Evolutionary conservation across 1,139 yeast species (phyloP), one percentile per base, ranked within the genome.

Genomic region (Candida freyschussii): DNA sequence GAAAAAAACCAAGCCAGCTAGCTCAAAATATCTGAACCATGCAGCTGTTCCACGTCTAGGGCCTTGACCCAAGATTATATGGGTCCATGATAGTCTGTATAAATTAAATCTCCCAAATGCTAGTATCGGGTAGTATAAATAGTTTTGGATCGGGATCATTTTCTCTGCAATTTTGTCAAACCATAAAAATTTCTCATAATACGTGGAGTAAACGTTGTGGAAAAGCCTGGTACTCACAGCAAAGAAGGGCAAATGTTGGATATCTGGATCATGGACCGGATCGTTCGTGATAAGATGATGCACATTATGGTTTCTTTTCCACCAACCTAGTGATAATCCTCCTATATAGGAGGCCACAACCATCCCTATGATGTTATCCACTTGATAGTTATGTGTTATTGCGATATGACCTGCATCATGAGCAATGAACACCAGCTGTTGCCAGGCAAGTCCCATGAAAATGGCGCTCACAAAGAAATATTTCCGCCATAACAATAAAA

Each of bases 231-330:
- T 69, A 33, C 89, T 78, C 16, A 87, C 93, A 1, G 95, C 94
- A 55, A 86, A 86, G 50, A 86, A 86, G 2, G 96, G 96, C 43
- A 86, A 59, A 59, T 86, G 96, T 57, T 87, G 96, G 52, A 86
- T 87, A 60, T 86, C 96, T 0, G 96, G 96, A 52, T 87, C 96
- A 55, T 86, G 95, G 1, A 81, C 80, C 0, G 96, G 96, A 52
- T 86, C 95, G 56, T 86, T 86, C 12, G 96, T 82, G 34, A 86
- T 70, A 36, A 86, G 61, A 57, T 86, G 96, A 55, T 87, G 96
- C 15, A 86, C 94, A 55, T 86, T 86, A 57, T 86, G 96, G 57
- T 83, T 86, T 33, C 91, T 68, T 51, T 86, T 87, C 96, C 96
- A 86, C 96, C 96, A 86, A 2, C 95, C 95, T 23, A 85, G 57